A percentile compares a stretch with the other conserved stretches of the same genome.
These are phyloP conservation scores for Calonectria naviculata DNA, from an alignment of 2,329 filamentous ascomycete species.

Conservation along the genomic window DNA sequence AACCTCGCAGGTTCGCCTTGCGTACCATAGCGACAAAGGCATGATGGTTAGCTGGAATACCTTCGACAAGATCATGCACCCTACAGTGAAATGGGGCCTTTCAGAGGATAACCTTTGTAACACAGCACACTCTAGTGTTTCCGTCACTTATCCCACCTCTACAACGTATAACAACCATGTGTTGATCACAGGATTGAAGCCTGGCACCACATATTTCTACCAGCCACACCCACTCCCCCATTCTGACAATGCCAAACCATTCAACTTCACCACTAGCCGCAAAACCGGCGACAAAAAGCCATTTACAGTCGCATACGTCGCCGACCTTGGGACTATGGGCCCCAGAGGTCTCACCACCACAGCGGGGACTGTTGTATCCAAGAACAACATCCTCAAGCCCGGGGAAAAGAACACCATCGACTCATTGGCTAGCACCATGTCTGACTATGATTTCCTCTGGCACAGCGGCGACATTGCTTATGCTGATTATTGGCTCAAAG, in stretches of 20 bases:
- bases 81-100: slow-evolving; percentile 44
- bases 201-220: neutral
- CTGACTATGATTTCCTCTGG: slow-evolving; percentile 65
- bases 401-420: slow-evolving; percentile 68
- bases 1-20: neutral
- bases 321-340: slow-evolving; percentile 27
- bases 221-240: neutral
- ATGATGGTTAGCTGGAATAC: slow-evolving; percentile 49
- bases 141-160: slow-evolving; percentile 45
- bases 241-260: neutral
- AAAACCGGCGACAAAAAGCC: neutral
- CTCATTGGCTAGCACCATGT: slow-evolving; percentile 58
- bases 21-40: neutral
- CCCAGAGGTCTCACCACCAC: slow-evolving; percentile 17
- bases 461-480: slow-evolving; percentile 67
- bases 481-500: slow-evolving; percentile 63
- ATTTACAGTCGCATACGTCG: neutral
- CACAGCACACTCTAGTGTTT: slow-evolving; percentile 39
- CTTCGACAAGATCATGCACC: slow-evolving; percentile 37
- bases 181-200: neutral
- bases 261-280: neutral
- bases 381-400: slow-evolving; percentile 34
- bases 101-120: slow-evolving; percentile 32
- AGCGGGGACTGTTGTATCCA: neutral
- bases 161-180: slow-evolving; percentile 45